A percentile compares a stretch with the other conserved stretches of the same genome.
phyloP scores from a whole-genome alignment of 176 grass and related monocot species.

The Echinochloa phyllopogon region DNA sequence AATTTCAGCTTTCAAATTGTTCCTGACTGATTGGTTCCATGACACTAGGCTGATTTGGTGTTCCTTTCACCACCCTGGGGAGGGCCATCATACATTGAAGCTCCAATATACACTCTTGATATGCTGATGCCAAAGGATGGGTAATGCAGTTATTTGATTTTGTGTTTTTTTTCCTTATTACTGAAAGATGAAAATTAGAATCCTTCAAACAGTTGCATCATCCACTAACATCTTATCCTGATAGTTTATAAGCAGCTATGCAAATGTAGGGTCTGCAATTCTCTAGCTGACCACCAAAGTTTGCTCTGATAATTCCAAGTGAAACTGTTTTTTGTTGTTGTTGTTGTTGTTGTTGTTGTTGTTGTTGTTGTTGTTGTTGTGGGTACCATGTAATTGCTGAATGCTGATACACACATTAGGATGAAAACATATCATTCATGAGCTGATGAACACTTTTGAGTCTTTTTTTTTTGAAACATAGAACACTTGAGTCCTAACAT shows the following conservation, averaged over 20 bases:
- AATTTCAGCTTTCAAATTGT: background rate
- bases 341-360: too few species aligned
- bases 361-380: too few species aligned
- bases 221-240: background rate
- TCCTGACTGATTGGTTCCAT: constrained; percentile 10
- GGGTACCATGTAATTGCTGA: too few species aligned
- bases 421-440: background rate
- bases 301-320: background rate
- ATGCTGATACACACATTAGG: background rate
- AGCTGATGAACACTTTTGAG: background rate
- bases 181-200: background rate
- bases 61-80: constrained; percentile 90
- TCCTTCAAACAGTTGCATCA: background rate
- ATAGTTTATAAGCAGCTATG: background rate
- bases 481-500: background rate
- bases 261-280: background rate
- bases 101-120: constrained; percentile 63
- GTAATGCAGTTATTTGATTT: constrained; percentile 42
- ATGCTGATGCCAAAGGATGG: constrained; percentile 70
- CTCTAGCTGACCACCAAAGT: background rate
- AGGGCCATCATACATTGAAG: constrained; percentile 63
- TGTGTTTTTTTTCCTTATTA: background rate
- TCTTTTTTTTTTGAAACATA: too few species aligned
- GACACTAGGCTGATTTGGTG: constrained; percentile 62
- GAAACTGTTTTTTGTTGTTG: background rate